Conservation (phyloP, 805 yeast genomes). For the Blastobotrys robertii region DNA sequence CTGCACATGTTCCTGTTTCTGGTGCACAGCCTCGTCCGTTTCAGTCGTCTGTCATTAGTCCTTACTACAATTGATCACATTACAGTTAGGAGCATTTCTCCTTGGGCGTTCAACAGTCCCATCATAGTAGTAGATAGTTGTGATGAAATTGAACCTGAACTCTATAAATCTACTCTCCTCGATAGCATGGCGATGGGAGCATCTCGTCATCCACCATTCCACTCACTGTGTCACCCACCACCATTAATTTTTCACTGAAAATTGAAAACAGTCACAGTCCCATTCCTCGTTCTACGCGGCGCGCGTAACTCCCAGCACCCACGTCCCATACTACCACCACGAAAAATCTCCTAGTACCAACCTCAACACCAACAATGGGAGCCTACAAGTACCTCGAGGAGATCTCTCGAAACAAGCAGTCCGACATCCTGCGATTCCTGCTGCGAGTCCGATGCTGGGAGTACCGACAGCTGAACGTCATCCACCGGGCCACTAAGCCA, state of each 20-base stretch:
- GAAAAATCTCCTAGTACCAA: neutral
- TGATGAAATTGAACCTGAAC: too few relatives aligned
- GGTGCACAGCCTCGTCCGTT: too few relatives aligned
- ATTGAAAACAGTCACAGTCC: neutral
- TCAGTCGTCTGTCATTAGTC: too few relatives aligned
- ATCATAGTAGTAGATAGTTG: too few relatives aligned
- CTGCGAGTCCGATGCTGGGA: conserved; percentile 99
- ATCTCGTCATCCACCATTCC: too few relatives aligned
- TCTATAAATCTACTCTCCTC: too few relatives aligned
- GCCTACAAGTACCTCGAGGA: conserved; percentile 99
- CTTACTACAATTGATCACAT: too few relatives aligned
- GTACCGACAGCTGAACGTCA: conserved; percentile 97
- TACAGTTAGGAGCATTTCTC: too few relatives aligned
- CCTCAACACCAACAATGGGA: conserved; percentile 51
- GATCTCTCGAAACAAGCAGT: conserved; percentile 99
- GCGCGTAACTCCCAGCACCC: neutral
- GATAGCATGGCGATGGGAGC: too few relatives aligned
- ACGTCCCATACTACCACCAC: neutral
- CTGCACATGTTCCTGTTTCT: too few relatives aligned
- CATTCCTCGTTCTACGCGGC: neutral
- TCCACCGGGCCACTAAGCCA: conserved; percentile 98
- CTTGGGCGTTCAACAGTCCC: too few relatives aligned
- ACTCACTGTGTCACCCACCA: too few relatives aligned
- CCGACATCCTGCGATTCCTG: conserved; percentile 97
- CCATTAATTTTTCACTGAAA: neutral